Conservation (phyloP, 768 basidiomycete genomes). For the Lactifluus rugatus region DNA sequence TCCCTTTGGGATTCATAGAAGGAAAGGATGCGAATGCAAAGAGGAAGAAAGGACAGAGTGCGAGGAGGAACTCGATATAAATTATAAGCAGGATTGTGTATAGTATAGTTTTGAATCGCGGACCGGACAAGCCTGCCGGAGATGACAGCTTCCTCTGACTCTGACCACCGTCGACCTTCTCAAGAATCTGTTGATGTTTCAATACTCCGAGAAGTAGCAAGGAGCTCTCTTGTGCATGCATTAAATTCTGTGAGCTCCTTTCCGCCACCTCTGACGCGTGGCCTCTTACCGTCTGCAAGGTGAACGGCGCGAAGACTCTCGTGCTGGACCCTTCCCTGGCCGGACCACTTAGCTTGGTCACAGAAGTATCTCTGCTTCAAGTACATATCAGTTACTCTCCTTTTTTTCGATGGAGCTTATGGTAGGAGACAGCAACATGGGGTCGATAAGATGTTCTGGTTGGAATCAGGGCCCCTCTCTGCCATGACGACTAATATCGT, state of each 20-base stretch:
- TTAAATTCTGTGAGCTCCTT: constrained; percentile 56
- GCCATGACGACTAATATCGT: constrained; percentile 83
- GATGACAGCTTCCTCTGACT: constrained; percentile 22
- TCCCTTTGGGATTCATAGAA: constrained; percentile 69
- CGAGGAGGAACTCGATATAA: constrained; percentile 63
- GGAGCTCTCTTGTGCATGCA: constrained; percentile 72
- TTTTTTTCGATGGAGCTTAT: neutral
- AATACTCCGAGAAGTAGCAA: constrained; percentile 66
- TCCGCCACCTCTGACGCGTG: neutral
- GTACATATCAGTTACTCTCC: constrained; percentile 31
- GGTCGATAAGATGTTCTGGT: constrained; percentile 99
- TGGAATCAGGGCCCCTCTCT: constrained; percentile 78
- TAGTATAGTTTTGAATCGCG: neutral
- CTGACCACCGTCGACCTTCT: constrained; percentile 27
- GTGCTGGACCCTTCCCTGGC: constrained; percentile 84
- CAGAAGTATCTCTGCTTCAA: constrained; percentile 88
- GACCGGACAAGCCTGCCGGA: neutral
- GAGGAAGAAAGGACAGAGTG: constrained; percentile 63
- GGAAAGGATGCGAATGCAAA: constrained; percentile 38
- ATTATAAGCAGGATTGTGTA: too few relatives aligned
- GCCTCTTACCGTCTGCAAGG: constrained; percentile 32
- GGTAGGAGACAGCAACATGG: constrained; percentile 74
- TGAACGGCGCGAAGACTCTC: constrained; percentile 91
- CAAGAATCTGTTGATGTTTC: constrained; percentile 47
- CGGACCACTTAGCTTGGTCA: constrained; percentile 90